Conservation (phyloP, 2,329 filamentous ascomycete species). For the Lasiodiplodia hormozganensis region DNA sequence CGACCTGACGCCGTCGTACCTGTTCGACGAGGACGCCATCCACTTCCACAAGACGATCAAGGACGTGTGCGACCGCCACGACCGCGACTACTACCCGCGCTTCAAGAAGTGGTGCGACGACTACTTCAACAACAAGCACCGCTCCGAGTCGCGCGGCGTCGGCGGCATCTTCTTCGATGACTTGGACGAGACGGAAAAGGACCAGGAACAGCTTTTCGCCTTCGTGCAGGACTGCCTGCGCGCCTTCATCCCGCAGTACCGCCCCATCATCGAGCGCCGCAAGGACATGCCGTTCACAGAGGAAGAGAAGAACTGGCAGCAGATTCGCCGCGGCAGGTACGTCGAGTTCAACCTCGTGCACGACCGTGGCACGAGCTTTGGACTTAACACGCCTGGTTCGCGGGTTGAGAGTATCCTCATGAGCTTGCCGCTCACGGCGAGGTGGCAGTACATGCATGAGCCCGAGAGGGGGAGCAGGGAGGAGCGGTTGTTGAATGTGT, state of each 20-base stretch:
- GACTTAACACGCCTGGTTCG: slow-evolving; percentile 88
- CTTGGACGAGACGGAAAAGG: slow-evolving; percentile 83
- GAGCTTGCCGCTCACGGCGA: slow-evolving; percentile 90
- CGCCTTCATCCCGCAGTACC: slow-evolving; percentile 87
- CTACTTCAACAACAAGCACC: slow-evolving; percentile 95
- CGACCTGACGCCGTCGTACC: slow-evolving; percentile 89
- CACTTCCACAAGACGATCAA: slow-evolving; percentile 97
- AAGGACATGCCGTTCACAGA: slow-evolving; percentile 92
- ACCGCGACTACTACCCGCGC: slow-evolving; percentile 86
- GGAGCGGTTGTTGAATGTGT: slow-evolving; percentile 77
- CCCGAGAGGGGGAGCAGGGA: slow-evolving; percentile 78
- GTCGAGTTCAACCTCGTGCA: slow-evolving; percentile 99
- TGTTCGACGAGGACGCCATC: slow-evolving; percentile 96
- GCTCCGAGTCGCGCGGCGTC: slow-evolving; percentile 82
- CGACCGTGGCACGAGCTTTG: slow-evolving; percentile 93
- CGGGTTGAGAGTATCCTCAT: slow-evolving; percentile 97
- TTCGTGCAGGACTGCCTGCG: slow-evolving; percentile 86
- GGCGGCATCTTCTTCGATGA: slow-evolving; percentile 99
- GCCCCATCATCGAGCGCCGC: slow-evolving; percentile 85
- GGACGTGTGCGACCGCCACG: slow-evolving; percentile 89
- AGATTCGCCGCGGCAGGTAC: slow-evolving; percentile 90
- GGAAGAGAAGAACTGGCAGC: slow-evolving; percentile 94
- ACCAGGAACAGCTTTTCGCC: slow-evolving; percentile 86
- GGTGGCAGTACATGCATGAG: slow-evolving; percentile 96
- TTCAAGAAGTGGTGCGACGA: slow-evolving; percentile 99